Evolutionary conservation across 2,329 filamentous ascomycete genomes (phyloP), one percentile per base, ranked within the genome.

Genomic region (Trichoderma gracile): DNA sequence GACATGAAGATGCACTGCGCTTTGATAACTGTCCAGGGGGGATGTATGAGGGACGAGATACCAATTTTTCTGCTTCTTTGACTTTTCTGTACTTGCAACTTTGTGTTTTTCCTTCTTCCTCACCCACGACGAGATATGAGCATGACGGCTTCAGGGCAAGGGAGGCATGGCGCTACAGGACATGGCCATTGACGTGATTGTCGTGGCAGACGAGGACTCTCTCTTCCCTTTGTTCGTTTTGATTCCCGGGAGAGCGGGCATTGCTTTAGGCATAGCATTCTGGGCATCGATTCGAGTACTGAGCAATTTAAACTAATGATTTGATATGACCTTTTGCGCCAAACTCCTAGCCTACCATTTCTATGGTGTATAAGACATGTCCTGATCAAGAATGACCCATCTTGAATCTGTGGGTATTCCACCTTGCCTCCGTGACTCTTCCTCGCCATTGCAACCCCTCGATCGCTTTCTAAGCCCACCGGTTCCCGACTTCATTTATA

Each of bases 231-330:
- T 38, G 33, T 38, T 38, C 12, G 10, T 30, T 23, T 49, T 6
- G 9, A n/a, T 27, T 38, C 6, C 4, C 14, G 10, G 17, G 17
- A 43, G 43, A 23, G 14, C 30, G 6, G 15, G 19, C 9, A 9
- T 38, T 38, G 25, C 40, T 63, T 49, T 52, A 50, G 38, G 60
- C 60, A 56, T 63, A 56, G 60, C 60, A 63, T 19, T 49, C 12
- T 27, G 7, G 56, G 60, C 60, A 56, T 63, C 54, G 49, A 49
- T 55, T 63, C 25, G 12, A 62, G 49, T 63, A 56, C 21, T 56
- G 50, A 63, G 30, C 50, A 63, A 63, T 56, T n/a, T n/a, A 63
- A 55, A 47, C 52, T 47, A 30, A 63, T 55, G 49, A 52, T 33
- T 54, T 23, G 30, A 19, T 15, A 33, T 30, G 42, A 3, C 6